Conservation (phyloP, 768 basidiomycete genomes). For the Daedaleopsis nitida region DNA sequence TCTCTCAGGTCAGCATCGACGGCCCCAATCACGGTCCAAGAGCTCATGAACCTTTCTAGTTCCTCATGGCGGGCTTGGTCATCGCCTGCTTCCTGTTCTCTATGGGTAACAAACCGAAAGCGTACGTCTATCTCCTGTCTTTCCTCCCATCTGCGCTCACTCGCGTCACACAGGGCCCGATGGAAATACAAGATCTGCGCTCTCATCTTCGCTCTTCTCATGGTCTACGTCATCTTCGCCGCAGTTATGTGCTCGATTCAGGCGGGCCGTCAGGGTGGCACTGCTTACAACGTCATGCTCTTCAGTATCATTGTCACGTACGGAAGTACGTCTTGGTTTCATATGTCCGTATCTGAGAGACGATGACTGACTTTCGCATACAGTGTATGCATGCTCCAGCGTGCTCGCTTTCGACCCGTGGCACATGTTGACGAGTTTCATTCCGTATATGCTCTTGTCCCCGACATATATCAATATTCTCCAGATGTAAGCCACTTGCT, state of each 20-base stretch:
- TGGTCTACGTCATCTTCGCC: conserved; percentile 81
- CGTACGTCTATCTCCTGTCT: conserved; percentile 47
- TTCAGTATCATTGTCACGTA: conserved; percentile 87
- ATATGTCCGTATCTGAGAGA: neutral
- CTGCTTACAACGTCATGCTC: conserved; percentile 73
- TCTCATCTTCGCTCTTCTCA: conserved; percentile 72
- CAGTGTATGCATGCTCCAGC: conserved; percentile 21
- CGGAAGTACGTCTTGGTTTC: conserved; percentile 51
- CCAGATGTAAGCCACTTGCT: conserved; percentile 57
- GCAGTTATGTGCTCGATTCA: conserved; percentile 81
- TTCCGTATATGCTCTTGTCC: conserved; percentile 85
- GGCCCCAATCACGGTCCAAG: neutral
- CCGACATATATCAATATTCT: conserved; percentile 80
- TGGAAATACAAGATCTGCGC: conserved; percentile 87
- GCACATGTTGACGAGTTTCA: conserved; percentile 92
- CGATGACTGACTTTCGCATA: neutral
- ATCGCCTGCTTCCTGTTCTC: conserved; percentile 92
- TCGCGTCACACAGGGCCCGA: conserved; percentile 50
- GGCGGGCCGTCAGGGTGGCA: conserved; percentile 66
- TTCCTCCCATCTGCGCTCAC: neutral
- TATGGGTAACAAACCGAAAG: conserved; percentile 93
- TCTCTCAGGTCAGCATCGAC: conserved; percentile 60
- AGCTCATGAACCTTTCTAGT: conserved; percentile 43
- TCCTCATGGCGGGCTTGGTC: conserved; percentile 80
- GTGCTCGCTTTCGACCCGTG: conserved; percentile 67